These are phyloP conservation scores for Aspergillus sp. DNA, from an alignment of 2,329 filamentous ascomycete genomes.

Conservation along the genomic window DNA sequence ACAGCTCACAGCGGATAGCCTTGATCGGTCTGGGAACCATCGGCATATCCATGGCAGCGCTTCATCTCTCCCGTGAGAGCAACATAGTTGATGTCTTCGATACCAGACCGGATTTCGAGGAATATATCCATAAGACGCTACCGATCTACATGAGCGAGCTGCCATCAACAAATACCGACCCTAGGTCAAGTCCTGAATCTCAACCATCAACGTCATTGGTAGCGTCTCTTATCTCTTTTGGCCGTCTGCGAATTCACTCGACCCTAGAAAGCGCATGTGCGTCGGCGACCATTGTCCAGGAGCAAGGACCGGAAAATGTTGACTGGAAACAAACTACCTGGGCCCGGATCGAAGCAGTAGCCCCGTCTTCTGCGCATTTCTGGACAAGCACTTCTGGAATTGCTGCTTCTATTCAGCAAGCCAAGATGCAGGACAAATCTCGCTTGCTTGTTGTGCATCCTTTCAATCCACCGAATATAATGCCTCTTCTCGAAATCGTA, in stretches of 20 bases:
- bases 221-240: conserved; percentile 15
- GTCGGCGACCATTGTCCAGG: conserved; percentile 57
- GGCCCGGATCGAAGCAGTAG: conserved; percentile 52
- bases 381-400: conserved; percentile 63
- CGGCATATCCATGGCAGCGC: conserved; percentile 57
- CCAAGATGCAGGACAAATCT: conserved; percentile 44
- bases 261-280: conserved; percentile 20
- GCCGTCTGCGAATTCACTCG: conserved; percentile 21
- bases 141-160: conserved; percentile 15
- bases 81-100: conserved; percentile 51
- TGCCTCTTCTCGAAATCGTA: conserved; percentile 62
- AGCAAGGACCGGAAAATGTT: conserved; percentile 59
- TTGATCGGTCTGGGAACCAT: conserved; percentile 51
- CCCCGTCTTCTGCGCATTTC: conserved; percentile 49
- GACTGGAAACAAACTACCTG: conserved; percentile 56
- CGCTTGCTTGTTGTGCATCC: conserved; percentile 61
- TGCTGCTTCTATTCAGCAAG: conserved; percentile 52
- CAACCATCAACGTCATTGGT: conserved; percentile 5
- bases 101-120: conserved; percentile 50
- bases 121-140: conserved; percentile 45
- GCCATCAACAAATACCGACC: background rate
- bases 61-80: conserved; percentile 25
- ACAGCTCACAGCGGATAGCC: conserved; percentile 31
- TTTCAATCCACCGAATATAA: conserved; percentile 63
- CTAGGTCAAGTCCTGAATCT: background rate